Base-by-base conservation (phyloP, 306 rosid species). In the Lathyrus aphaca region DNA sequence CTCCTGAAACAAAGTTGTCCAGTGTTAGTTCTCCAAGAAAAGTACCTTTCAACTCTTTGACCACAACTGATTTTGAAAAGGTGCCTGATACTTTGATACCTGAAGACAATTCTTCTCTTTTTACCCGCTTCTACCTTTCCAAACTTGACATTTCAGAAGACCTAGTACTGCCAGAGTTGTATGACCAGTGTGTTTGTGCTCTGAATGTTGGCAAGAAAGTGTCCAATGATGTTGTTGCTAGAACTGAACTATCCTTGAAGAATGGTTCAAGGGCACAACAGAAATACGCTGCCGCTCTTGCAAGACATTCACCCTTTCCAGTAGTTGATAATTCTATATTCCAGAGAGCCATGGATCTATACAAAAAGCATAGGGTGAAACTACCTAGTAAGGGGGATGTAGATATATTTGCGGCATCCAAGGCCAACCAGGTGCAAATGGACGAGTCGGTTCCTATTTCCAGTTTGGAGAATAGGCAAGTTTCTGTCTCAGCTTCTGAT, bases 101-200 rank as follows among this genome's bases (percentile, higher is more conserved):
- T 48, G 78, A 65, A 16, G 86, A 82, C 77, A 79, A 72, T 62
- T 64, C 74, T 77, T 75, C 86, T 50, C 75, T 65, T 74, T 69
- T 91, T 53, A 84, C 91, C 50, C 82, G 79, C 66, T 81, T 86
- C 76, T 95, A 95, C 82, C 95, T 94, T 57, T 84, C 97, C 66
- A 91, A 86, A 85, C 95, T 94, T 68, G 94, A 91, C 78, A 88
- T 94, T 77, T 94, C 99, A 23, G 77, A 62, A 5, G 91, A 83
- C 69, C 83, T 91, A 42, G 84, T 83, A 16, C 79, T 6, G 57
- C 86, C 95, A 8, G 92, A 91, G 80, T 64, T 91, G 82, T 91
- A 78, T 78, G 75, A 80, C 63, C 87, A 87, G 78, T 94, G 95
- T 70, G 64, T 76, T 85, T 80, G 76, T 74, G 60, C 84, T 61